Evolutionary conservation across 129 eudicot species (phyloP), one percentile per base, ranked within the genome.

Genomic region (Smallanthus sonchifolius): DNA sequence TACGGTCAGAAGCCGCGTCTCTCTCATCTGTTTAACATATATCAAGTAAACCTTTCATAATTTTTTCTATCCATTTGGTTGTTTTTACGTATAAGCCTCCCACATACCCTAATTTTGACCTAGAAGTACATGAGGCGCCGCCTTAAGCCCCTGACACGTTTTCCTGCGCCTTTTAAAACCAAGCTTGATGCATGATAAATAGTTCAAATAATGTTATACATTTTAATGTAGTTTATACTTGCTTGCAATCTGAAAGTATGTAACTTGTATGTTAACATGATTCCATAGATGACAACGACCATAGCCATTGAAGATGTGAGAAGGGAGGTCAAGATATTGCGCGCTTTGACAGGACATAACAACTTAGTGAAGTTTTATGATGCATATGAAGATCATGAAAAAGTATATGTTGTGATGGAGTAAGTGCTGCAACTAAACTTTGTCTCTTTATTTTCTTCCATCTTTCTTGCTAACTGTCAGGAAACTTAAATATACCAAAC

Each of bases 291-390:
- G 98, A 94, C 97, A 14, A 94, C 98, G 0, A 88, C 98, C 55
- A 94, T 94, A 43, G 96, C 98, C 40, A 86, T 93, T 72, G 98
- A 93, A 79, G 98, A 90, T 80, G 98, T 89, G 20, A 88, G 98
- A 77, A 78, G 95, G 69, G 98, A 93, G 79, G 98, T 93, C 9
- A 93, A 93, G 78, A 90, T 90, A 44, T 83, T 90, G 82, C 81
- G 90, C 70, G 95, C 96, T 37, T 80, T 93, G 60, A 79, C 95
- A 20, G 98, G 98, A 34, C 98, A 90, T 78, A 86, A 57, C 79
- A 86, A 90, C 83, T 83, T 93, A 28, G 86, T 94, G 6, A 91
- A 87, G 49, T 90, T 90, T 74, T 86, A 90, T 59, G 98, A 94
- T 75, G 97, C 97, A 9, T 90, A 65, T 71, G 98, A 94, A 84